Conservation (phyloP, 1,139 yeast genomes). For the Yamadazyma blattariae region DNA sequence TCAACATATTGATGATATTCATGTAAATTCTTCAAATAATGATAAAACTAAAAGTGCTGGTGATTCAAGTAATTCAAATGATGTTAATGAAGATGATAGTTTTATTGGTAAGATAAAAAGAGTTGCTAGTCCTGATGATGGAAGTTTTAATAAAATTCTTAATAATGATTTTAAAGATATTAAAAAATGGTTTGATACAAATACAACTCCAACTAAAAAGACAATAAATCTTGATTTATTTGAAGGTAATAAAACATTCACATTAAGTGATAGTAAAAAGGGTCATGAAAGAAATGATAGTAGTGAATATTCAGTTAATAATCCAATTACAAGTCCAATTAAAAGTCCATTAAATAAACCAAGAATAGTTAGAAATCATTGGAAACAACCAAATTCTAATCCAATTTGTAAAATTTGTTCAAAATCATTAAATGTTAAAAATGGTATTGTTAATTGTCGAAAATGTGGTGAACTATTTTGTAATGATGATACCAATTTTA, state of each 20-base stretch:
- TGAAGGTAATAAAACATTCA: slow-evolving; percentile 35
- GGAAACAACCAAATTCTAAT: slow-evolving; percentile 49
- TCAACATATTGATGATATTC: slow-evolving; percentile 71
- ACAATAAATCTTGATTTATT: slow-evolving; percentile 31
- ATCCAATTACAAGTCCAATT: not conserved
- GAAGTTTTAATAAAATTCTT: slow-evolving; percentile 6
- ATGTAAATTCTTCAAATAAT: slow-evolving; percentile 20
- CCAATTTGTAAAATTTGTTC: slow-evolving; percentile 42
- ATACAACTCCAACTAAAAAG: slow-evolving; percentile 17
- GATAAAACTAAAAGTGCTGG: too few relatives aligned
- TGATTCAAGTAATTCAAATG: not conserved
- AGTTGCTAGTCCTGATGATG: not conserved
- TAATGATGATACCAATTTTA: slow-evolving; percentile 56
- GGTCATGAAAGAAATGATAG: not conserved
- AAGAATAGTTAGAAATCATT: slow-evolving; percentile 53
- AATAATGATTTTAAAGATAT: slow-evolving; percentile 21
- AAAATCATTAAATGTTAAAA: slow-evolving; percentile 40
- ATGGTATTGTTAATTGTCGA: slow-evolving; percentile 59
- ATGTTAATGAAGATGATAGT: too few relatives aligned
- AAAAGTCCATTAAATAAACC: slow-evolving; percentile 11
- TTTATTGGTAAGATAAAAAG: too few relatives aligned
- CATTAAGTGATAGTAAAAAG: slow-evolving; percentile 19
- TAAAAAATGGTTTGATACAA: slow-evolving; percentile 20
- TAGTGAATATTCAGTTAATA: not conserved
- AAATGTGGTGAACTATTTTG: slow-evolving; percentile 76